Evolutionary conservation across 2,329 filamentous ascomycete species (phyloP), one percentile per base, ranked within the genome.

Genomic region (Aspergillus sp.): DNA sequence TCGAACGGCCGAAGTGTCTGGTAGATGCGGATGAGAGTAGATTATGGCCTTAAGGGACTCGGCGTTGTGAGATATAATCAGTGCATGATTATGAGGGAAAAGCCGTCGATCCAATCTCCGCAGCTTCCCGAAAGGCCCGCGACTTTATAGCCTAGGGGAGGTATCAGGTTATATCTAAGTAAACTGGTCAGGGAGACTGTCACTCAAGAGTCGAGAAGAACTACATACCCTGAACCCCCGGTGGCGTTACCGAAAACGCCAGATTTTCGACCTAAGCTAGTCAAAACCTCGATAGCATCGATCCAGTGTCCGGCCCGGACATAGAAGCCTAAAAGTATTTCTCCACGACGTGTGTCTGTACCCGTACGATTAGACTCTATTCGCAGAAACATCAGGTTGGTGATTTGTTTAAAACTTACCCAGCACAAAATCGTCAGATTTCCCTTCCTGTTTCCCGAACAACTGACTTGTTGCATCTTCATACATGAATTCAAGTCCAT

Each of bases 401-500:
- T 53, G 22, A 4, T 20, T 46, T 47, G 54, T 54, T 52, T 19
- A 7, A 34, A 57, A 74, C 86, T 75, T 78, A 91, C 89, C 87
- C 65, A 98, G 81, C 15, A 89, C 82, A 76, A 96, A 96, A 46
- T 86, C 83, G 68, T 89, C 87, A 22, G 82, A 76, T 61, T 88
- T 88, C 7, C 88, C 89, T 12, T 89, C 89, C 54, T 83, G 82
- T 68, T 91, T 93, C 41, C 95, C 95, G 78, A 99, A 96, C 3
- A 97, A 74, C 70, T 97, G 91, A 54, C 82, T 89, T 1, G 90
- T 89, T 15, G 85, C 83, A 72, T 98, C 92, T 68, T 98, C 93
- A 70, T 96, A 98, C 58, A 90, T 82, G 74, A 99, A 98, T 72
- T 98, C 93, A 19, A 99, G 75, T 0, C 95, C 95, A 71, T 96